Evolutionary conservation across 441 rosid genomes (phyloP).

Genomic region (Caryocar brasiliense): DNA sequence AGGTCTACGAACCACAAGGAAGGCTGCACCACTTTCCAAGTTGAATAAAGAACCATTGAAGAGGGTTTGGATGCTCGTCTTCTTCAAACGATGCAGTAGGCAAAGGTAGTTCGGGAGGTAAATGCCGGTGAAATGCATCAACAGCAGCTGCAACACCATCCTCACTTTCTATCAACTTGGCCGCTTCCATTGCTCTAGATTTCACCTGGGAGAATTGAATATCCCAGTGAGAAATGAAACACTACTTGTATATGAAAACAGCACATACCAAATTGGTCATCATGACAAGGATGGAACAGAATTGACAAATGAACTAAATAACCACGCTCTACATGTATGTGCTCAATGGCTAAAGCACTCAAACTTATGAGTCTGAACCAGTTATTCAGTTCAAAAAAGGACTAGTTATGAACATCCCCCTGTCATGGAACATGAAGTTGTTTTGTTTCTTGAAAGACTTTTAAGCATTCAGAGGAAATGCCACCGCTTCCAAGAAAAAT

Average conservation of each 20-base stretch:
- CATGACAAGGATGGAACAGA: too few relatives aligned
- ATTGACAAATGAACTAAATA: too few relatives aligned
- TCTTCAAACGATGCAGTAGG: conserved; percentile 30
- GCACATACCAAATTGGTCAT: neutral
- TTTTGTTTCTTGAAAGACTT: too few relatives aligned
- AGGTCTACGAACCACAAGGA: conserved; percentile 39
- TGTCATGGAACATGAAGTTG: too few relatives aligned
- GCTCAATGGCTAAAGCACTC: too few relatives aligned
- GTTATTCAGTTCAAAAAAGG: too few relatives aligned
- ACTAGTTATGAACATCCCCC: too few relatives aligned
- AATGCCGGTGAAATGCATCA: conserved; percentile 79
- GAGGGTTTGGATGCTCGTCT: conserved; percentile 36
- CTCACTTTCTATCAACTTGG: conserved; percentile 72
- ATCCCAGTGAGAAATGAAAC: neutral
- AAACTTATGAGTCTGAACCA: too few relatives aligned
- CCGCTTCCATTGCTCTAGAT: conserved; percentile 56
- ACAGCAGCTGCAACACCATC: conserved; percentile 91
- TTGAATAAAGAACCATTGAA: conserved; percentile 57
- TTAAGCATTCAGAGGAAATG: too few relatives aligned
- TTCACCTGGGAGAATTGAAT: conserved; percentile 46
- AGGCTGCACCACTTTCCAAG: conserved; percentile 62
- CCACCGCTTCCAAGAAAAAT: too few relatives aligned
- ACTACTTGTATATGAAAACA: neutral
- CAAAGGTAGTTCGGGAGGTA: conserved; percentile 64
- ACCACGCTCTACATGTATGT: too few relatives aligned